A percentile compares a stretch with the other conserved stretches of the same genome.
Conservation (phyloP, 1,284 basidiomycete species). For the Omphalotus olearius region DNA sequence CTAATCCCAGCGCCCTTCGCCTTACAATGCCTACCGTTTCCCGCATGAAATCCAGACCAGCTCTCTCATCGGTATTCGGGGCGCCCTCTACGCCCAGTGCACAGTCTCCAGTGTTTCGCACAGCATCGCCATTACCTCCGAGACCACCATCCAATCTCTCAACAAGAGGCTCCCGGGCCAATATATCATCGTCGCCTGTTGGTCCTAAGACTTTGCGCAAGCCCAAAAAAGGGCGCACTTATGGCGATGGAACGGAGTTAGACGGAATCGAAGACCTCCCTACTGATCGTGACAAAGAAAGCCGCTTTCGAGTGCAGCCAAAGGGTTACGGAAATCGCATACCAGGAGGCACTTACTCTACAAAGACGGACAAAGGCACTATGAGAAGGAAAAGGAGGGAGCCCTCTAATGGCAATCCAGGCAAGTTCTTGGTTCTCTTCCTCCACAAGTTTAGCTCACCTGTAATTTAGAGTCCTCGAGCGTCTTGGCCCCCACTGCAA, state of each 20-base stretch:
- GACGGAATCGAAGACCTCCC: constrained; percentile 89
- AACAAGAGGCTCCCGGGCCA: constrained; percentile 26
- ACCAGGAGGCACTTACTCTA: constrained; percentile 45
- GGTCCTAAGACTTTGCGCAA: constrained; percentile 69
- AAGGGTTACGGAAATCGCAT: constrained; percentile 61
- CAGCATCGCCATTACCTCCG: constrained; percentile 53
- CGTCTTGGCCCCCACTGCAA: constrained; percentile 26
- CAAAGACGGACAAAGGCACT: constrained; percentile 50
- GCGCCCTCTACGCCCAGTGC: constrained; percentile 31
- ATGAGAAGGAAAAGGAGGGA: constrained; percentile 47
- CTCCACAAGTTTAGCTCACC: neutral
- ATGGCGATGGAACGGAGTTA: constrained; percentile 91
- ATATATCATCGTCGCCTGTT: constrained; percentile 30
- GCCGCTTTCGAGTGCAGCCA: constrained; percentile 63
- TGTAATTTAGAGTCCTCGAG: constrained; percentile 20
- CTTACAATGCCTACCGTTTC: constrained; percentile 82
- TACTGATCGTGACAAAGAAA: constrained; percentile 80
- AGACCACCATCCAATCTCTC: constrained; percentile 49
- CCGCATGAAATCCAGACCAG: constrained; percentile 65
- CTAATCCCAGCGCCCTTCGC: constrained; percentile 67
- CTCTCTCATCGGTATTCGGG: constrained; percentile 66
- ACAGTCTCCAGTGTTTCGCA: constrained; percentile 33
- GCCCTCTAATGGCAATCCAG: constrained; percentile 31
- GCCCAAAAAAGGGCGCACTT: constrained; percentile 69
- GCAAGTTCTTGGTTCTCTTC: constrained; percentile 28